Evolutionary conservation across 2,329 filamentous ascomycete genomes (phyloP).

Genomic region (Fusarium nematophilum): DNA sequence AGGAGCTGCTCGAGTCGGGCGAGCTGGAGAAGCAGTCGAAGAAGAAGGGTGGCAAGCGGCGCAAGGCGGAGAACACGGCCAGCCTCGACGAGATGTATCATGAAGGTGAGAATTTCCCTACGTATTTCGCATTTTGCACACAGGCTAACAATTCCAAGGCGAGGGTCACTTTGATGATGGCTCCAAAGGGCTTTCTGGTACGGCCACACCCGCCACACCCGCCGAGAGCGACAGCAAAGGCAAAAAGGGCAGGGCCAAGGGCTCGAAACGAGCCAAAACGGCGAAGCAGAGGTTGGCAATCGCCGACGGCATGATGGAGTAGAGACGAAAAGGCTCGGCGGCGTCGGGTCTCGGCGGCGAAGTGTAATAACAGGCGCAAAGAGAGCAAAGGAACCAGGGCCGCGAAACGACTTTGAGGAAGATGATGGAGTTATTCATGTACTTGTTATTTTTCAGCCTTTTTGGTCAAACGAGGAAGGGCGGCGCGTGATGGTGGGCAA

Average conservation of each 20-base stretch:
- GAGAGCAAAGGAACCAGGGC: constrained; percentile 12
- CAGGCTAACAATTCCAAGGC: constrained; percentile 64
- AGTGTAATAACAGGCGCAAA: constrained; percentile 39
- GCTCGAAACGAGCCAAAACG: constrained; percentile 68
- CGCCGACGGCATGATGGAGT: constrained; percentile 66
- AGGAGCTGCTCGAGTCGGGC: constrained; percentile 82
- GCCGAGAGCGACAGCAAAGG: constrained; percentile 66
- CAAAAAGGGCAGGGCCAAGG: constrained; percentile 69
- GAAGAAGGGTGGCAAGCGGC: constrained; percentile 70
- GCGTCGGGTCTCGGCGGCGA: constrained; percentile 16
- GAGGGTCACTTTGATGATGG: constrained; percentile 96
- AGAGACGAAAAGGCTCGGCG: constrained; percentile 17
- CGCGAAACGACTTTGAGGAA: constrained; percentile 20
- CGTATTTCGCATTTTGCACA: neutral
- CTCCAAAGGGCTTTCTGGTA: constrained; percentile 67
- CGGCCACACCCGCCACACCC: constrained; percentile 86
- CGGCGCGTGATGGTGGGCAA: constrained; percentile 15
- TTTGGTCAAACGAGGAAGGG: constrained; percentile 17
- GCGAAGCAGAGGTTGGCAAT: constrained; percentile 76
- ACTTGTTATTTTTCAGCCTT: constrained; percentile 20
- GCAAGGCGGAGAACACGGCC: constrained; percentile 64
- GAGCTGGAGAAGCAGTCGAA: constrained; percentile 72
- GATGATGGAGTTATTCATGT: constrained; percentile 33
- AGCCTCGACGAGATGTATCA: constrained; percentile 99
- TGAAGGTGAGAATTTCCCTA: constrained; percentile 78